Base-by-base conservation (phyloP, 75 land plant species). In the Sequoiadendron giganteum region DNA sequence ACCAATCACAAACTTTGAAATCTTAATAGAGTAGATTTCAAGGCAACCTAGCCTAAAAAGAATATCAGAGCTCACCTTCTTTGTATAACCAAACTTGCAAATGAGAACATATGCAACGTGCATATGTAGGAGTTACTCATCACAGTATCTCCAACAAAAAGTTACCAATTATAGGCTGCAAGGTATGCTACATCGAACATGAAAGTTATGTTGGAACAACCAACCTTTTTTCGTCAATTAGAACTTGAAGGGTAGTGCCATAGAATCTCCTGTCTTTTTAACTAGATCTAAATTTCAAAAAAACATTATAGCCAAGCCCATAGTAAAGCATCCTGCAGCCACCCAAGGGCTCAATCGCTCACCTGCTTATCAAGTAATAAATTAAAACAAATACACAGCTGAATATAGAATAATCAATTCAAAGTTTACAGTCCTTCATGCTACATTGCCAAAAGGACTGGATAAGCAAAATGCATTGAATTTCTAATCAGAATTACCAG, bases 301-400 rank as follows among this genome's bases (percentile, higher is more conserved):
- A 79, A 79, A 79, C 82, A 79, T 19, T 40, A 79, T 79, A 79
- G 82, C 40, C 82, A 79, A 79, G 7, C 82, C 82, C 82, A 79
- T 79, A 39, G 2, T 40, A 25, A 79, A 43, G 82, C 82, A 79
- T 79, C 82, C 82, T 79, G 18, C 39, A 14, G 82, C 82, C 82
- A 79, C 82, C 82, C 82, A 79, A 79, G 82, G 82, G 43, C 82
- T 79, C 47, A 79, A 42, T 21, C 82, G 82, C 82, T 79, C 82
- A 79, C 82, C 82, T 79, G 82, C 45, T 40, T 43, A 79, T 79
- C 82, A 79, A 40, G 70, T 42, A 40, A 79, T 21, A 79, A 10
- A 42, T 65, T 79, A 10, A 79, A 79, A 19, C 19, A 39, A 40
- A 39, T 79, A 10, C 82, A n/a, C n/a, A n/a, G n/a, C n/a, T 40